Conservation (phyloP, 2,329 filamentous ascomycete genomes). For the Xylaria sp. region DNA sequence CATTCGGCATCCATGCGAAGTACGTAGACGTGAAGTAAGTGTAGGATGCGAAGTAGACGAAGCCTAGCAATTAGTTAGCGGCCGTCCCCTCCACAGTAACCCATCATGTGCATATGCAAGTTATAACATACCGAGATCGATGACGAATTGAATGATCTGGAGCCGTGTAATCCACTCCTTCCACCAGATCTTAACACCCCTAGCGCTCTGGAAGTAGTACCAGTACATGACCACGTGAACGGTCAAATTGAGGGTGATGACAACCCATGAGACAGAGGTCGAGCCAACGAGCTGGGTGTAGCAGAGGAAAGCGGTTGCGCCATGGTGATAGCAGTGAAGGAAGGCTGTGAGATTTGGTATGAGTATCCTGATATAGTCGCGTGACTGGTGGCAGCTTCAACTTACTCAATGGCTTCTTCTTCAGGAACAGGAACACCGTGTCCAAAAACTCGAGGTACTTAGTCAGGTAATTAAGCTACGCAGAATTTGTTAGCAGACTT, state of each 20-base stretch:
- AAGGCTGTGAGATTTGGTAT: constrained; percentile 66
- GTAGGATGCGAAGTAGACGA: constrained; percentile 99
- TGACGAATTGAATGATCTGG: constrained; percentile 96
- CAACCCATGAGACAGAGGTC: constrained; percentile 94
- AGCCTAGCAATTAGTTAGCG: constrained; percentile 65
- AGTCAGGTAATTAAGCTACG: constrained; percentile 94
- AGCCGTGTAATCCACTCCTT: constrained; percentile 99
- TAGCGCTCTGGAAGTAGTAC: constrained; percentile 99
- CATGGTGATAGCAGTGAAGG: constrained; percentile 99
- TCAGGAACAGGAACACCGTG: constrained; percentile 96
- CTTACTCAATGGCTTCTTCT: constrained; percentile 97
- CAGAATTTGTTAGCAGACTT: constrained; percentile 54
- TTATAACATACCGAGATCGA: constrained; percentile 82
- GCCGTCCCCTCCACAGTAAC: background rate
- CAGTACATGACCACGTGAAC: constrained; percentile 99
- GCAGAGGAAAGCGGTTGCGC: constrained; percentile 95
- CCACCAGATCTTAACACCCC: constrained; percentile 97
- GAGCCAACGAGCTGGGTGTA: constrained; percentile 95
- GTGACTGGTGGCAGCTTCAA: constrained; percentile 9
- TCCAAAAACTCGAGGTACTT: constrained; percentile 97
- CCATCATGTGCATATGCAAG: background rate
- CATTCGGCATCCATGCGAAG: constrained; percentile 84
- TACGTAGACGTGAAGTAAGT: constrained; percentile 96
- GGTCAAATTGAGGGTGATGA: constrained; percentile 89
- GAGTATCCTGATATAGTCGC: constrained; percentile 6